phyloP scores from a whole-genome alignment of 768 basidiomycete genomes.

The Pisolithus albus region DNA sequence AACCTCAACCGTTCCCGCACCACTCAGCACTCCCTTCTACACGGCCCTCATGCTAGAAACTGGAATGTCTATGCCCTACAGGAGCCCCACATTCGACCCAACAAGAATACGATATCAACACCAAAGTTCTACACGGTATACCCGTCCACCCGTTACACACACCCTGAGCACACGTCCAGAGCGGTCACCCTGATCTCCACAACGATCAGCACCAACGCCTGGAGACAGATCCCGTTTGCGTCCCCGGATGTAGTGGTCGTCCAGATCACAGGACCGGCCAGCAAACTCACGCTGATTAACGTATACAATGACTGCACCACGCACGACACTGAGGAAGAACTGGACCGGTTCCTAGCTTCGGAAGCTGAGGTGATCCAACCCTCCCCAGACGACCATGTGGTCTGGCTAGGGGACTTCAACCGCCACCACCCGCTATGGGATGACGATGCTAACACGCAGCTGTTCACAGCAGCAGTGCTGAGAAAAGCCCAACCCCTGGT shows the following conservation, averaged over 20 bases:
- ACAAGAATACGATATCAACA: neutral
- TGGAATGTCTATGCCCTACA: neutral
- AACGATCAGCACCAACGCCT: slow-evolving; percentile 11
- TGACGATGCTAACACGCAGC: no score
- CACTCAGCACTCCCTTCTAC: slow-evolving; percentile 8
- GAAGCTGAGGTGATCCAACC: neutral
- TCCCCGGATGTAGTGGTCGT: slow-evolving; percentile 17
- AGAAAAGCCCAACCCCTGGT: no score
- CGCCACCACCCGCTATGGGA: no score
- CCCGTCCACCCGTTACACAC: neutral
- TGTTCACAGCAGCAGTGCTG: no score
- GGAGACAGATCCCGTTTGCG: slow-evolving; percentile 15
- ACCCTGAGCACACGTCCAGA: neutral
- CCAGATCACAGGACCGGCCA: slow-evolving; percentile 10
- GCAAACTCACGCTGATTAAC: slow-evolving; percentile 10
- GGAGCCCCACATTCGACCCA: neutral
- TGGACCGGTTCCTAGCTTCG: neutral
- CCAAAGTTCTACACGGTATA: neutral
- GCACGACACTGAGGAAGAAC: neutral
- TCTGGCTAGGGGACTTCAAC: no score
- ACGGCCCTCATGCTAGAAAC: neutral
- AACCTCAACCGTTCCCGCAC: slow-evolving; percentile 21
- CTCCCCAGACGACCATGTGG: no score
- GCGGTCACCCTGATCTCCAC: slow-evolving; percentile 16
- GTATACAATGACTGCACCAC: slow-evolving; percentile 7